Conservation (phyloP, 495 filamentous ascomycete species). For the Annulohypoxylon bovei region DNA sequence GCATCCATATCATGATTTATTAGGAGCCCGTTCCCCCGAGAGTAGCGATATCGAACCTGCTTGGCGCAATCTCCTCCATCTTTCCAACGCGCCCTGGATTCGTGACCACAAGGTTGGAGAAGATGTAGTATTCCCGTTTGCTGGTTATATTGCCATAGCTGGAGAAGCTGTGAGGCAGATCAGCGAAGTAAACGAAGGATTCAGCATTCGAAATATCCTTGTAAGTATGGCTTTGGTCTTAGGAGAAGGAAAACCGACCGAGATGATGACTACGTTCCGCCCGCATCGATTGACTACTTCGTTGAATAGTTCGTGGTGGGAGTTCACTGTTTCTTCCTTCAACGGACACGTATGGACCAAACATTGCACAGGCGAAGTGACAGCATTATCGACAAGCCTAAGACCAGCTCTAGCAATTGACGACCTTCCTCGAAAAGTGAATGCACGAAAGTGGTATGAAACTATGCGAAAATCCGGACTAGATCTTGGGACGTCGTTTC, state of each 20-base stretch:
- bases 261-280: conserved; percentile 54
- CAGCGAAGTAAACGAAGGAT: conserved; percentile 35
- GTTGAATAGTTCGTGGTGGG: conserved; percentile 55
- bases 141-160: conserved; percentile 60
- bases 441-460: conserved; percentile 36
- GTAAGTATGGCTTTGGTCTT: conserved; percentile 47
- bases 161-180: conserved; percentile 60
- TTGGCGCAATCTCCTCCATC: conserved; percentile 53
- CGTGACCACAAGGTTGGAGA: conserved; percentile 52
- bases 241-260: conserved; percentile 34
- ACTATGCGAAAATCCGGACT: conserved; percentile 21
- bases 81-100: conserved; percentile 56
- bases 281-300: conserved; percentile 47
- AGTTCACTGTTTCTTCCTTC: conserved; percentile 57
- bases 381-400: conserved; percentile 15
- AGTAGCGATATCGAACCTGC: conserved; percentile 50
- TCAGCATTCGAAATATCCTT: conserved; percentile 43
- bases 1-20: conserved; percentile 53
- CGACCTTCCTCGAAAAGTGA: conserved; percentile 26
- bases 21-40: conserved; percentile 51
- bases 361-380: conserved; percentile 54
- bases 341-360: conserved; percentile 53
- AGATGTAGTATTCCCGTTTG: conserved; percentile 59
- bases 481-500: conserved; percentile 6
- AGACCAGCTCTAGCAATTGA: conserved; percentile 18